Base-by-base conservation (phyloP, 73 alveolate genomes). In the Urostyla sp. region DNA sequence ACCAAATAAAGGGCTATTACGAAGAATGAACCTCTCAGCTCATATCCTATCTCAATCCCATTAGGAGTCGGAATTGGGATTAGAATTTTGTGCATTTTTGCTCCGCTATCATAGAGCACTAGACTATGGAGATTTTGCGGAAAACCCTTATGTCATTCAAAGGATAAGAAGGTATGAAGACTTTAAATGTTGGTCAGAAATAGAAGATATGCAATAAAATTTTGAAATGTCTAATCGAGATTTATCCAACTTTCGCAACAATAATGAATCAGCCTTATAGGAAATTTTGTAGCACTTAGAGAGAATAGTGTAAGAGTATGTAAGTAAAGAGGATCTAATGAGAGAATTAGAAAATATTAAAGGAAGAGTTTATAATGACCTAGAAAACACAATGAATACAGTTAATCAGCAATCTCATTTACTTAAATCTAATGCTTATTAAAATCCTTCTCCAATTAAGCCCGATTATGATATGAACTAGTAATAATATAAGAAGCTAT, bases 61-160 rank as follows among this genome's bases (percentile, higher is more conserved):
- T 38, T 26, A 78, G 27, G 77, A 78, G 37, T 59, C 77, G 44
- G 89, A 57, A 37, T 61, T 44, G 21, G 34, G 72, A 18, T 43
- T 78, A 13, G 84, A 80, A 16, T 52, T 80, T 20, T 61, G 83
- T 28, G 57, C 75, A 20, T 80, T 80, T 67, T 38, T 80, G 4
- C 50, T 80, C 7, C n/a, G 90, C 15, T 80, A 80, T 37, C 80
- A 80, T 30, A 27, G 80, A 34, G 84, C 76, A 0, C 52, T 80
- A 2, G 90, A 80, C 38, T 80, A 80, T 49, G 75, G 75, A 36
- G 90, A 80, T 50, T 80, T 80, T 66, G 46, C 84, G 0, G 78
- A 63, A 10, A 52, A 61, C 30, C 67, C 78, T 23, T 66, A 23
- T 32, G 67, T 61, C 18, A 67, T 51, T 0, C 48, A 60, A 24